Conservation (phyloP, 208 protist species). For the Phytomonas francai region DNA sequence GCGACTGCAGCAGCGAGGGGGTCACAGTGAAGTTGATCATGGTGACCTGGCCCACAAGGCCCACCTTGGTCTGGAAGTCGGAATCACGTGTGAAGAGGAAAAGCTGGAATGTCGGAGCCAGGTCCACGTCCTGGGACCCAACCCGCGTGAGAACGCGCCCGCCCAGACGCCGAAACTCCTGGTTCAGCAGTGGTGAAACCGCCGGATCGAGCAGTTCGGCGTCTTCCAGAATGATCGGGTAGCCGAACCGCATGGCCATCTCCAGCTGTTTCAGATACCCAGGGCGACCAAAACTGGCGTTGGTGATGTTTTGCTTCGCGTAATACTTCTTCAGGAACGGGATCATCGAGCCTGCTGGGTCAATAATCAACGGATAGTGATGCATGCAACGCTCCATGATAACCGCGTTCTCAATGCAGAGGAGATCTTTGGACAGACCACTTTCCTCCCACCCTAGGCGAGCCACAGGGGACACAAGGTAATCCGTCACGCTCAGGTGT, state of each 20-base stretch:
- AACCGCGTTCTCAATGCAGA: slow-evolving; percentile 98
- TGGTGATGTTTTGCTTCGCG: slow-evolving; percentile 33
- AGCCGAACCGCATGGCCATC: slow-evolving; percentile 97
- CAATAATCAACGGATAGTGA: slow-evolving; percentile 98
- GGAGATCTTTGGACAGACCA: slow-evolving; percentile 93
- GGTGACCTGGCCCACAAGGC: slow-evolving; percentile 94
- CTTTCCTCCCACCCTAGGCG: slow-evolving; percentile 91
- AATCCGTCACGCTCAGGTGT: slow-evolving; percentile 84
- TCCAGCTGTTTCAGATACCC: slow-evolving; percentile 98
- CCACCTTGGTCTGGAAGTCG: slow-evolving; percentile 90
- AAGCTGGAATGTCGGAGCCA: slow-evolving; percentile 95
- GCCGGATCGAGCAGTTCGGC: slow-evolving; percentile 98
- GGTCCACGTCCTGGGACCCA: slow-evolving; percentile 97
- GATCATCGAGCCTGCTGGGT: slow-evolving; percentile 95
- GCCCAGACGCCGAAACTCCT: slow-evolving; percentile 92
- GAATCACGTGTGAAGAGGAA: slow-evolving; percentile 96
- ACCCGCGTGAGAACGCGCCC: slow-evolving; percentile 92
- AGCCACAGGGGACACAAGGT: slow-evolving; percentile 88
- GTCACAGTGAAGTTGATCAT: slow-evolving; percentile 99
- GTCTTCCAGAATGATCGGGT: slow-evolving; percentile 98
- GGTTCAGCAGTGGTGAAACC: slow-evolving; percentile 97
- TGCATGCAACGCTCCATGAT: slow-evolving; percentile 91
- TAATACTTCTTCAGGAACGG: slow-evolving; percentile 91
- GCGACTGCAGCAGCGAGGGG: slow-evolving; percentile 88
- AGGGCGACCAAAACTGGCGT: slow-evolving; percentile 89